Evolutionary conservation across 2,329 filamentous ascomycete species (phyloP), one percentile per base, ranked within the genome.

Genomic region (Fusarium keratoplasticum): DNA sequence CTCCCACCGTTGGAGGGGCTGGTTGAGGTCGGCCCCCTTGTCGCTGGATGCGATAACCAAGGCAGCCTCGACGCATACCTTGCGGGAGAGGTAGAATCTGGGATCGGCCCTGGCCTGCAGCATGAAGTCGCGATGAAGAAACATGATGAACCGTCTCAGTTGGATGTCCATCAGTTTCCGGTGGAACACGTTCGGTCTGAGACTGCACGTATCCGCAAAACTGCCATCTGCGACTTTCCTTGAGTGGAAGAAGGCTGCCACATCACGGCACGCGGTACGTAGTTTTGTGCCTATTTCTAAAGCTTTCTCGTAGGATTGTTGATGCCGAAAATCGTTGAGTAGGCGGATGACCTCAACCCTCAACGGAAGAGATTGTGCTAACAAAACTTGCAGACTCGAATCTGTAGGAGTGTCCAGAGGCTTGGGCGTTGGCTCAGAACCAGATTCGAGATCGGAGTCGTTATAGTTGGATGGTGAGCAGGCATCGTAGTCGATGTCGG

Each of bases 101-200:
- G 77, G 70, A 35, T 78, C 73, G 5, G 59, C 55, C 22, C 66
- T 70, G 7, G 77, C 74, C 31, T 76, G 71, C 13, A 78, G 70
- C 77, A 78, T 78, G 50, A 78, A 78, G 64, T 78, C 76, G 27
- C 77, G 77, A 29, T 78, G 77, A 31, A 78, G 72, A 36, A 78
- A 78, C 72, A 78, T 73, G 52, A 72, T 77, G 54, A 78, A 78
- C 6, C 77, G 74, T 10, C 77, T 74, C 9, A 78, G 29, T 11
- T 78, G 75, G 9, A 78, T 72, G 16, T 78, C 77, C 31, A 78
- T 69, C 20, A 78, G 35, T 25, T 76, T 74, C 8, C 67, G 69
- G n/a, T 78, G 77, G 18, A 78, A 78, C 5, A 75, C 72, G 2
- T 70, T 77, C 6, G 66, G 61, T 11, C 64, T 62, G 16, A 78